Percentiles rank a stretch among this genome's conserved stretches.
These are phyloP conservation scores for Neonectria hederae DNA, from an alignment of 2,329 filamentous ascomycete species.

Conservation along the genomic window DNA sequence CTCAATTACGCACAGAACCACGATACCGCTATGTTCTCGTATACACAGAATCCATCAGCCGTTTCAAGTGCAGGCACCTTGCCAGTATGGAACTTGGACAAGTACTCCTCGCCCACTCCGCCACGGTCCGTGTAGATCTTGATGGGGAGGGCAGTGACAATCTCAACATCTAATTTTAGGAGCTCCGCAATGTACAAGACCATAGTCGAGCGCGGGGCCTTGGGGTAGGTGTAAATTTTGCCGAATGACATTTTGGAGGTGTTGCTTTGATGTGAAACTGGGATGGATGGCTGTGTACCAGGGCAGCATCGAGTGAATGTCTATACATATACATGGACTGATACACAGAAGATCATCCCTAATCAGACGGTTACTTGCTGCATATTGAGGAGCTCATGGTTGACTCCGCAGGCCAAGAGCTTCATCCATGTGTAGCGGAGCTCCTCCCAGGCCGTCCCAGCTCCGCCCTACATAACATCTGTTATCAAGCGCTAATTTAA, in stretches of 20 bases:
- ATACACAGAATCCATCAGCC: conserved; percentile 21
- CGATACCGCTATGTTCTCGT: conserved; percentile 22
- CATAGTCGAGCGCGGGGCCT: conserved; percentile 26
- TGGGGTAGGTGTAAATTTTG: conserved; percentile 26
- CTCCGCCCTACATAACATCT: not conserved
- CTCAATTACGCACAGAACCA: conserved; percentile 6
- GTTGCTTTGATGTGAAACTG: not conserved
- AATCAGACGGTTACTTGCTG: not conserved
- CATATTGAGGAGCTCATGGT: not conserved
- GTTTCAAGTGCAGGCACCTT: conserved; percentile 24
- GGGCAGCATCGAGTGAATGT: not conserved
- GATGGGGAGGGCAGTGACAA: conserved; percentile 20
- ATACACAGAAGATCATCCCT: not conserved
- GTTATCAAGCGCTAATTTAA: not conserved
- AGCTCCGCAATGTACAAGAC: conserved; percentile 25
- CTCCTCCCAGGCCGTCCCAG: not conserved
- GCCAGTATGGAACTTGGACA: conserved; percentile 22
- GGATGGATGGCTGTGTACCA: not conserved
- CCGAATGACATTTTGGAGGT: conserved; percentile 12
- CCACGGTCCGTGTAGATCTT: conserved; percentile 22
- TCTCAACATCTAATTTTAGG: conserved; percentile 19
- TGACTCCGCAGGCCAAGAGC: not conserved
- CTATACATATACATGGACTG: not conserved
- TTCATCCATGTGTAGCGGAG: not conserved
- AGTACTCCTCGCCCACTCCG: conserved; percentile 20